Percentiles rank a stretch among this genome's conserved stretches.
These are phyloP conservation scores for Carallia pectinifolia DNA, from an alignment of 345 rosid species.

Conservation along the genomic window DNA sequence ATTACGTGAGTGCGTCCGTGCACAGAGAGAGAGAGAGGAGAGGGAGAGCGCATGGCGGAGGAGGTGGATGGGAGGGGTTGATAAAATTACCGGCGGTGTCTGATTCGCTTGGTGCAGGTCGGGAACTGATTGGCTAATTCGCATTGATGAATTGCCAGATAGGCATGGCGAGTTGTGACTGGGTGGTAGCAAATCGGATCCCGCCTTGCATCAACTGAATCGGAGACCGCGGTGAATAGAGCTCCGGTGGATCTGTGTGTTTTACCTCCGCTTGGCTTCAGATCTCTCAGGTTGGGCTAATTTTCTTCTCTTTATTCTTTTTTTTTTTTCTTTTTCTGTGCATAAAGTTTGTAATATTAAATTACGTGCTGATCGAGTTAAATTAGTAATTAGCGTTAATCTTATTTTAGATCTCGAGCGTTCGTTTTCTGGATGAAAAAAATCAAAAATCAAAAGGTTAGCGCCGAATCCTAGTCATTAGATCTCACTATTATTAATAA, in stretches of 20 bases:
- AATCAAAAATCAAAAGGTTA: too few species aligned
- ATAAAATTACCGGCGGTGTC: conserved; percentile 67
- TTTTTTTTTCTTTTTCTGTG: too few species aligned
- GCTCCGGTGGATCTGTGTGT: not conserved
- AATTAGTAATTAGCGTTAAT: too few species aligned
- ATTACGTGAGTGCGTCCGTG: too few species aligned
- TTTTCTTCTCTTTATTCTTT: too few species aligned
- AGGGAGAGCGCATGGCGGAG: not conserved
- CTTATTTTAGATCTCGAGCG: too few species aligned
- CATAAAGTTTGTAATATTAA: too few species aligned
- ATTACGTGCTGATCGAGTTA: too few species aligned
- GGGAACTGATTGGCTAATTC: conserved; percentile 54
- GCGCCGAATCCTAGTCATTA: too few species aligned
- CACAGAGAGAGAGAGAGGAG: not conserved
- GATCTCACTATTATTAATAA: too few species aligned
- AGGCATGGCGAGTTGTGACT: conserved; percentile 7
- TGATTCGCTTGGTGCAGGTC: conserved; percentile 99
- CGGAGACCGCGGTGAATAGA: conserved; percentile 75
- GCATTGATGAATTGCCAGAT: conserved; percentile 15
- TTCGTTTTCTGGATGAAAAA: too few species aligned
- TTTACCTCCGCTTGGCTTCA: conserved; percentile 10
- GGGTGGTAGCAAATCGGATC: conserved; percentile 48
- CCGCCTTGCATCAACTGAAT: conserved; percentile 99
- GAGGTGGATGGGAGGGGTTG: not conserved
- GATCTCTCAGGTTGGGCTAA: conserved; percentile 40